Base-by-base conservation (phyloP, 495 filamentous ascomycete genomes). In the Annulohypoxylon bovei region DNA sequence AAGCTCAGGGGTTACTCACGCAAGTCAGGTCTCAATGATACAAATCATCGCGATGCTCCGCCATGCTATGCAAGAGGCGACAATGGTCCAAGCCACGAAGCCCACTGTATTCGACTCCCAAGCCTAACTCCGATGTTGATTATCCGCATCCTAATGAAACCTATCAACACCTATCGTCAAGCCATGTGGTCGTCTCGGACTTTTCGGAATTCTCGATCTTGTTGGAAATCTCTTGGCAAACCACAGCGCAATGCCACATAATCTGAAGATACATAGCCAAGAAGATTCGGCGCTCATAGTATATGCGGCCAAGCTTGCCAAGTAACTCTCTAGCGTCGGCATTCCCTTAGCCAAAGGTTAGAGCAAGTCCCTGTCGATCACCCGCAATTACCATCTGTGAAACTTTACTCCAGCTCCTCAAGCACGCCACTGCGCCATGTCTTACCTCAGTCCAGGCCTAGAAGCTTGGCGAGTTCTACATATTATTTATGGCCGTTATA, bases 361-460 rank as follows among this genome's bases (percentile, higher is more conserved):
- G 40, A 62, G 53, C 53, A 53, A 35, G 69, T 52, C 64, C 64
- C 64, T 67, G 69, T 72, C 69, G 69, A 72, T 72, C 69, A 72
- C 64, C 69, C 69, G 69, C 39, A 44, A 20, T 25, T 55, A 39
- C n/a, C 37, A 52, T 55, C 59, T 56, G 59, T 64, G 59, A 72
- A 40, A 67, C 69, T 28, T 49, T 5, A 28, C 50, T 25, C 20
- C 56, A 67, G 63, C 63, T 71, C 52, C 62, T 50, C 27, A 30
- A 47, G 39, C 56, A 62, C 49, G 50, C 57, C 57, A 67, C 63
- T 8, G 22, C 39, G 57, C 58, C 63, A 47, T 47, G 64, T 67
- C 59, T 72, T 16, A 67, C 53, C 30, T 33, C 4, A 20, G 14
- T 18, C 46, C n/a, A 28, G 42, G 30, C 52, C 63, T 71, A 63